phyloP scores from a whole-genome alignment of 2,329 filamentous ascomycete species.

The Botrytis fragariae region DNA sequence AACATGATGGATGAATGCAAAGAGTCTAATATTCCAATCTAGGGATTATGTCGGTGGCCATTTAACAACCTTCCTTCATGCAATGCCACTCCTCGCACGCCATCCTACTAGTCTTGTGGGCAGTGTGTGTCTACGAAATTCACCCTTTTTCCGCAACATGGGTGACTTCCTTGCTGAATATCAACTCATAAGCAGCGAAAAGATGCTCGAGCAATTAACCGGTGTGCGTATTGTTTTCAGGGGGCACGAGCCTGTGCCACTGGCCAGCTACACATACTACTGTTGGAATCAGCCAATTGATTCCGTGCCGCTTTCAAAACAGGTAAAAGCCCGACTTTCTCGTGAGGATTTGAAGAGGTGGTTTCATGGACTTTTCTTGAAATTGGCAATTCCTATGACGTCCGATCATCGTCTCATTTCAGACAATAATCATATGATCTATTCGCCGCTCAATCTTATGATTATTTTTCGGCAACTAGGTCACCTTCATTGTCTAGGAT shows the following conservation, averaged over 20 bases:
- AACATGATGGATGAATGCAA: neutral
- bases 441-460: neutral
- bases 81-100: neutral
- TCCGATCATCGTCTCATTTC: neutral
- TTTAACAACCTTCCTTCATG: slow-evolving; percentile 2
- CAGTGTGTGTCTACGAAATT: neutral
- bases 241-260: neutral
- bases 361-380: neutral
- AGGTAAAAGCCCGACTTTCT: neutral
- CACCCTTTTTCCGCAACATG: neutral
- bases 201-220: neutral
- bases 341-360: neutral
- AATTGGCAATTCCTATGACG: neutral
- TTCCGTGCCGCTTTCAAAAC: neutral
- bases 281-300: neutral
- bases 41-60: neutral
- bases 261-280: neutral
- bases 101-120: neutral
- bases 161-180: neutral
- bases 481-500: neutral
- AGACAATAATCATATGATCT: neutral
- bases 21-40: neutral
- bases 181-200: neutral
- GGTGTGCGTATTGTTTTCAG: neutral
- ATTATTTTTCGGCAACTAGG: neutral